Percentiles rank a stretch among this genome's conserved stretches.
Evolutionary conservation across 73 alveolate species (phyloP).

Genomic region (Diophrys appendiculata): DNA sequence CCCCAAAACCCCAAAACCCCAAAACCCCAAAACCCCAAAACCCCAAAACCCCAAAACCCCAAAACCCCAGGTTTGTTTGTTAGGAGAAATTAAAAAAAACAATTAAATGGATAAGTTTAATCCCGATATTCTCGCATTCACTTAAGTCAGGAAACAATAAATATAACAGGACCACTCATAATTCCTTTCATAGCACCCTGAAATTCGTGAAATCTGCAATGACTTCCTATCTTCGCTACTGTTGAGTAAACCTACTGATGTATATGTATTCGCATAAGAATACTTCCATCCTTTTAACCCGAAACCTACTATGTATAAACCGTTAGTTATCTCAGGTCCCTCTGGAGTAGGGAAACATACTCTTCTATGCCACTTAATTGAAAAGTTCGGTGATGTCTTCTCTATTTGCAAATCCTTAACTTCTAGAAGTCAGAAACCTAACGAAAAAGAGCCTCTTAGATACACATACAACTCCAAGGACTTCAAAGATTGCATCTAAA

Average conservation of each 20-base stretch:
- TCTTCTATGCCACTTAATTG: conserved; percentile 53
- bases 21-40: too few relatives aligned
- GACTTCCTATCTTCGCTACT: conserved; percentile 85
- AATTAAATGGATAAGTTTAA: too few relatives aligned
- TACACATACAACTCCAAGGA: too few relatives aligned
- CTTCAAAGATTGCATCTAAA: too few relatives aligned
- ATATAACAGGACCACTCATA: too few relatives aligned
- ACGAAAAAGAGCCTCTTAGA: conserved; percentile 57
- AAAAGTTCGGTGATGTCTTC: conserved; percentile 73
- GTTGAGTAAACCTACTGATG: conserved; percentile 90
- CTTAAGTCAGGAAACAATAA: too few relatives aligned
- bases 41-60: too few relatives aligned
- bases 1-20: too few relatives aligned
- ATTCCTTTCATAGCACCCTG: conserved; percentile 87
- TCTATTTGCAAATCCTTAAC: conserved; percentile 48
- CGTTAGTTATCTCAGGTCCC: conserved; percentile 89
- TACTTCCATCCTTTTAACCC: conserved; percentile 88
- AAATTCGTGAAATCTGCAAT: conserved; percentile 81
- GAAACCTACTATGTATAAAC: conserved; percentile 82
- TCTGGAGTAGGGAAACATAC: conserved; percentile 88
- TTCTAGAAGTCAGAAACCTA: conserved; percentile 46
- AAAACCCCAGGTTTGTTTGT: too few relatives aligned
- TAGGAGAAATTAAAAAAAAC: too few relatives aligned
- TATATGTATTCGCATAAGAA: conserved; percentile 83
- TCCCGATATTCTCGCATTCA: too few relatives aligned